Base-by-base conservation (phyloP, 257 asterid genomes). In the Solanum pinnatisectum region DNA sequence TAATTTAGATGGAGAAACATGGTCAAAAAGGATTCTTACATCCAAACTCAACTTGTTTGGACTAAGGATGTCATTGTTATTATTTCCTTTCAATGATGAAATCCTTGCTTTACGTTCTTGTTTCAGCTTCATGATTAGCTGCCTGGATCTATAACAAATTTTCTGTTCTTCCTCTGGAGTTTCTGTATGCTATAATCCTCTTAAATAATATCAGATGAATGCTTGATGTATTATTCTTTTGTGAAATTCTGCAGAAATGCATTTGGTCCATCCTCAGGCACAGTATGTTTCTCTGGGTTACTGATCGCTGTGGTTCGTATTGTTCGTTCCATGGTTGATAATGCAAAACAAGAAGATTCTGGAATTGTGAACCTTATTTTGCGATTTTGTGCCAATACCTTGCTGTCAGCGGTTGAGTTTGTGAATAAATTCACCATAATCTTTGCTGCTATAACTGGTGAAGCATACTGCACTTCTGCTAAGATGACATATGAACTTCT, bases 371-470 rank as follows among this genome's bases (percentile, higher is more conserved):
- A 95, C 91, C 91, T 96, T 11, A 84, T 95, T 52, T 90, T 97
- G 78, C 95, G 98, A 56, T 97, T 95, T 91, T 94, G 97, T 36
- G 99, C 93, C 65, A 94, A 92, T 90, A 73, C 93, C 90, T 89
- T 97, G 33, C 90, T 97, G 88, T 87, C 96, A 13, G 95, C 98
- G 13, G 87, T 97, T 35, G 98, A 97, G 86, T 97, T 97, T 91
- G 92, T 97, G 83, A 97, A 97, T 92, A 97, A 97, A 91, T 97
- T 97, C 90, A 96, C 99, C 22, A 91, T 96, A 49, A 94, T 93
- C 91, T 96, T 97, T 89, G 98, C 96, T 1, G 99, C 99, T 86
- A 94, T 97, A 88, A 97, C 99, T 8, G 99, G 99, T 27, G 99
- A 97, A 92, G 94, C 98, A 39, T 97, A 97, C 92, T 96, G 98